Base-by-base conservation (phyloP, 208 protist genomes). In the Acanthamoeba polyphaga region DNA sequence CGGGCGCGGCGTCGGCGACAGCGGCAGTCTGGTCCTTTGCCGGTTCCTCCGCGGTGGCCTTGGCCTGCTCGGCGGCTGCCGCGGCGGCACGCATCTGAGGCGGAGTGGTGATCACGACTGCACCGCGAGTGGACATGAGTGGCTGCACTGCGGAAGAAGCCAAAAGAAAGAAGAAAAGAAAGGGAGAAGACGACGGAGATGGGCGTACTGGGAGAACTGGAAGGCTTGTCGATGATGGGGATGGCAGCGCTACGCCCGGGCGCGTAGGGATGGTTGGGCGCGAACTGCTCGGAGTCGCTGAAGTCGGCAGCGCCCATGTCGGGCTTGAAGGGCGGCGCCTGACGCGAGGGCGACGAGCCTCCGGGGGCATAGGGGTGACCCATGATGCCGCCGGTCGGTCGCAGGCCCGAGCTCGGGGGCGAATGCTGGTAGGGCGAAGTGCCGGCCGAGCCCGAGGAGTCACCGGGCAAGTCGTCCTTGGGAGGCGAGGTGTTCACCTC, bases 401-500 rank as follows among this genome's bases (percentile, higher is more conserved):
- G 80, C 51, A 66, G 32, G 46, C 80, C 51, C 8, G 43, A 51
- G 43, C 51, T 29, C 12, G 80, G 80, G 27, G 80, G 51, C 80
- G 80, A 88, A 0, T 66, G 46, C 29, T 55, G 46, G 51, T 88
- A 55, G 24, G 55, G 80, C 55, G 80, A 64, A 9, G 38, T 49
- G 34, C 76, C 24, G 9, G 49, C 34, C 15, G 24, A 58, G 60
- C 8, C 60, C 13, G 60, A 7, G 64, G 12, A 9, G 1, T 32
- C 24, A 32, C 12, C 22, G n/a, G 64, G 64, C 64, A 24, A 72
- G 29, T 76, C 68, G 34, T 88, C 80, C 55, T 88, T 88, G 29
- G 80, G 80, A 5, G 80, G 80, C 17, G 80, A 88, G 29, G 53
- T 88, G 46, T 6, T 60, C 55, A 88, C 80, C 29, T 88, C 80